Conservation (phyloP, 495 filamentous ascomycete genomes). For the Tirmania nivea region DNA sequence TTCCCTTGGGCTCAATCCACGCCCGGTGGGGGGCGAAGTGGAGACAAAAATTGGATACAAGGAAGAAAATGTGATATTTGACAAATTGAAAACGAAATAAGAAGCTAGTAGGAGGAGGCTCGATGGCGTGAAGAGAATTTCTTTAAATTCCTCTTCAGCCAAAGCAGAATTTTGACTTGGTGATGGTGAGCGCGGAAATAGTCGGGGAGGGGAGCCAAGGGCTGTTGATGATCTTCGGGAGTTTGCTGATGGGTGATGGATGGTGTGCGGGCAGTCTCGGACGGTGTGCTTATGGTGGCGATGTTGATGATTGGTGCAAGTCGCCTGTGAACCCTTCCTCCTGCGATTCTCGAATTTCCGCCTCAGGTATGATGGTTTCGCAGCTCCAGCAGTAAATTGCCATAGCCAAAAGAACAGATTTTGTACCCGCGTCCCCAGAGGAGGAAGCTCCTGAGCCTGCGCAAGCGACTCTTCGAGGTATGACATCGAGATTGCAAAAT, state of each 20-base stretch:
- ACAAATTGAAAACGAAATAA: slow-evolving; percentile 71
- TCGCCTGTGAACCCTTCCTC: background rate
- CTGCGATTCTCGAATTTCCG: slow-evolving; percentile 1
- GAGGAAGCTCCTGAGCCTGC: slow-evolving; percentile 40
- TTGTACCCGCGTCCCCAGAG: slow-evolving; percentile 33
- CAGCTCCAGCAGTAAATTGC: slow-evolving; percentile 43
- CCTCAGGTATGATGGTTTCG: slow-evolving; percentile 36
- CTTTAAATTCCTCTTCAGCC: slow-evolving; percentile 20
- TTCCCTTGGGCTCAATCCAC: slow-evolving; percentile 48
- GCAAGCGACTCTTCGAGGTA: slow-evolving; percentile 82
- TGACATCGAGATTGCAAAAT: slow-evolving; percentile 47
- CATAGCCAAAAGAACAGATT: slow-evolving; percentile 48
- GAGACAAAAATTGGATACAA: slow-evolving; percentile 82
- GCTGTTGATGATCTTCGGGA: background rate
- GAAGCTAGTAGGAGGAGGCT: slow-evolving; percentile 60
- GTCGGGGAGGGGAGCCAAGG: background rate
- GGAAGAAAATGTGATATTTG: slow-evolving; percentile 75
- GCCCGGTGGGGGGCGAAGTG: slow-evolving; percentile 48
- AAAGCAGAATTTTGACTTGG: slow-evolving; percentile 14
- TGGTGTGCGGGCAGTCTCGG: slow-evolving; percentile 14
- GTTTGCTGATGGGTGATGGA: slow-evolving; percentile 21
- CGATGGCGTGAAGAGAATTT: slow-evolving; percentile 45
- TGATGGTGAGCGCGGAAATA: background rate
- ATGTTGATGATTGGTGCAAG: slow-evolving; percentile 4
- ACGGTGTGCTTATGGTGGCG: slow-evolving; percentile 12